Evolutionary conservation across 805 yeast species (phyloP), one percentile per base, ranked within the genome.

Genomic region (Komagataella phaffii): DNA sequence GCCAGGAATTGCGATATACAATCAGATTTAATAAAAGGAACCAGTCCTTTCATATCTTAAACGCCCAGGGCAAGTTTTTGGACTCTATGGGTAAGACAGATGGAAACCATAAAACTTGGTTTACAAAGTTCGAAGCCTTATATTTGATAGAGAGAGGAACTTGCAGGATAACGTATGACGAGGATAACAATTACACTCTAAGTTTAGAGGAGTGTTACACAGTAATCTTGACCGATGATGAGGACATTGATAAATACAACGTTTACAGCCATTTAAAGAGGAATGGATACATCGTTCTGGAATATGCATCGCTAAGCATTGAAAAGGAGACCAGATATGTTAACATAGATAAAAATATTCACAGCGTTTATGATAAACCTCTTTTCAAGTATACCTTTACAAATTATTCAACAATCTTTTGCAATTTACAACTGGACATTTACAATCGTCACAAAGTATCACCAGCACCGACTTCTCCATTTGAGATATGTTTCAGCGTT

Each of bases 91-190:
- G 98, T 0, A 64, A 60, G 44, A 73, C 79, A 1, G 81, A 77
- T 53, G 63, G 65, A 14, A 59, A 68, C 2, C 78, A 77, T 2
- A 66, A 72, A 3, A 64, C 69, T 17, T 74, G 76, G 72, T 68
- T 90, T 44, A 69, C 65, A 19, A 76, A 78, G 17, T 80, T 86
- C 53, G 98, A 90, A 58, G 75, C 82, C 6, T 68, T 88, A 1
- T 90, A 89, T 63, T 67, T 90, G 52, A 77, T 83, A 1, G 96
- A 90, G 62, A 70, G 98, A 60, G 97, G 97, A 1, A 73, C 82
- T 2, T 65, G 69, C 51, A 52, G 66, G 21, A 61, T 63, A 19
- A 61, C 55, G 49, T 49, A 57, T 48, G 59, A 51, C 55, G 53
- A 46, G 30, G 53, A 56, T 53, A 56, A 59, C 54, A 59, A 58